Base-by-base conservation (phyloP, 2,329 filamentous ascomycete species). In the Penicillium psychrosexuale region DNA sequence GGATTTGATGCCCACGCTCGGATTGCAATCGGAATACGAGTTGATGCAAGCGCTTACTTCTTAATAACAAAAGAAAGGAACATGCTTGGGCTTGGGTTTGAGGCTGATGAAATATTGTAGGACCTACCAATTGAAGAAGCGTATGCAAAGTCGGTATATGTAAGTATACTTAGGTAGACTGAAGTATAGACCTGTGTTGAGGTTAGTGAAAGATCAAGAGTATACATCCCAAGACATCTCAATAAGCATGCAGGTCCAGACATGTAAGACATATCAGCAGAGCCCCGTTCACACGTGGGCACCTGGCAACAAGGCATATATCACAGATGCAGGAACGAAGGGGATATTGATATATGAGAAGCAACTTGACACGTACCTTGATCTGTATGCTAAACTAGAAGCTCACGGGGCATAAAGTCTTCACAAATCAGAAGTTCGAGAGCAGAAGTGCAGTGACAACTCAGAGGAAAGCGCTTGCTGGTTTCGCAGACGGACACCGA, bases 381-480 rank as follows among this genome's bases (percentile, higher is more conserved):
- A 50, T 57, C 22, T 37, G 48, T 46, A 46, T 40, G 3, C 17
- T 4, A 42, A 36, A 36, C 42, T 38, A 47, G 53, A 52, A 56
- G 55, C 49, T 58, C 51, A 55, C 40, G 47, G 46, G 54, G 47
- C 44, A 47, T 40, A 47, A 52, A 49, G 49, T 50, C 51, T 55
- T 52, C 56, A 42, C 52, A 51, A 62, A 64, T 64, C 59, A 62
- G 34, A 44, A 48, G 46, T 34, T 57, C 36, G 22, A 51, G 50
- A 55, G 39, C 27, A 19, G 4, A 40, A 57, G 47, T 59, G 58
- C 24, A 61, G 57, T 61, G 57, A 60, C 60, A 62, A 65, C 60
- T 51, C 61, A 63, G 54, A 52, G 57, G 53, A 59, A 58, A 64
- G 57, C 62, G 65, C 61, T 64, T 62, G 62, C 65, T 65, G 57